Evolutionary conservation across 2,329 filamentous ascomycete genomes (phyloP), one percentile per base, ranked within the genome.

Genomic region (Claviceps sp.): DNA sequence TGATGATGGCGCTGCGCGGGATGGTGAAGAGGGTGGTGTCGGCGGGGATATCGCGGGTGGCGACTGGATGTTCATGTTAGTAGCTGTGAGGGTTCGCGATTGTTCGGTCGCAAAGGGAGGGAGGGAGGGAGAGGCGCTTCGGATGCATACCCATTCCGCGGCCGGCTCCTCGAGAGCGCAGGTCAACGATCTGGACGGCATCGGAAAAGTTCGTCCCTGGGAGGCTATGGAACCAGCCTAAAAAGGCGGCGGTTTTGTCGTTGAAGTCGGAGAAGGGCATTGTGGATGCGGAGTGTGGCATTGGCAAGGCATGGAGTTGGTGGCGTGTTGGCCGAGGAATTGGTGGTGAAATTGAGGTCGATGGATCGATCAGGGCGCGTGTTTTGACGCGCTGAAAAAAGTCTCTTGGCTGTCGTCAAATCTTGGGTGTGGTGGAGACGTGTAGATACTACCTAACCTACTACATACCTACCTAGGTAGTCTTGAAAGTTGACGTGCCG

Each of bases 21-120:
- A 95, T 86, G 47, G 80, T 83, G 71, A 95, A 95, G 44, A 95
- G 76, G 47, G 84, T 78, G 52, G 88, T 86, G 55, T 89, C 86
- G 59, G 85, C 77, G 18, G 74, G 69, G 51, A 95, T 87, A 56
- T 88, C 79, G 53, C 75, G 65, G 22, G 70, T 76, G 26, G 88
- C 86, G 60, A 94, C 86, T 91, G 22, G 24, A 22, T 1, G 37
- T 18, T 37, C 52, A 5, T 18, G 41, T 51, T 37, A 55, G 49
- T 37, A 54, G 46, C n/a, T 30, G 14, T n/a, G 4, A 24, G 11
- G 5, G 20, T 34, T 38, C 37, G 18, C 46, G 30, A n/a, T 44
- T 44, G 26, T n/a, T 45, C 6, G 8, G 3, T 34, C 9, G 30
- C 30, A 11, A 34, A 34, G 30, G 0, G 9, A 34, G 30, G 30